These are phyloP conservation scores for Coriaria nepalensis DNA, from an alignment of 306 rosid species.

Conservation along the genomic window DNA sequence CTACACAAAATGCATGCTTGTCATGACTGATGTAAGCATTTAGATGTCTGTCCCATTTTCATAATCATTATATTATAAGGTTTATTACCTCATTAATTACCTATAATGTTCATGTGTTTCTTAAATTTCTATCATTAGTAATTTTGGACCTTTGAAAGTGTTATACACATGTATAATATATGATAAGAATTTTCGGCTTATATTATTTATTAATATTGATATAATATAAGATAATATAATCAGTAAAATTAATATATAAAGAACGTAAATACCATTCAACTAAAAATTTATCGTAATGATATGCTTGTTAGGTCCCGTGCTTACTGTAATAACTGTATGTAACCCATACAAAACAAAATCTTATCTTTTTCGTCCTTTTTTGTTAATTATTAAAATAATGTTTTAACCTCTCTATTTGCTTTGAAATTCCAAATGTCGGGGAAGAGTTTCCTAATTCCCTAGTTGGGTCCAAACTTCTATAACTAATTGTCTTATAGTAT, in stretches of 20 bases:
- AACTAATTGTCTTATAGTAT: too few relatives aligned
- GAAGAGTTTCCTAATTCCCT: constrained; percentile 4
- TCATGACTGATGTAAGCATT: constrained; percentile 26
- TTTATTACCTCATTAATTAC: neutral
- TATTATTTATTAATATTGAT: too few relatives aligned
- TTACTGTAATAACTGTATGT: neutral
- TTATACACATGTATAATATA: too few relatives aligned
- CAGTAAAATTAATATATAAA: too few relatives aligned
- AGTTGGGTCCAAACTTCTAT: neutral
- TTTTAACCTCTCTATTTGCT: constrained; percentile 14
- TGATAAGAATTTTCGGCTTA: too few relatives aligned
- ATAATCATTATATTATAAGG: neutral
- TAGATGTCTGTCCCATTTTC: neutral
- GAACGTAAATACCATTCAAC: too few relatives aligned
- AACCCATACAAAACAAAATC: constrained; percentile 15
- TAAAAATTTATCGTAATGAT: constrained; percentile 1
- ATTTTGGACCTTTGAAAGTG: too few relatives aligned
- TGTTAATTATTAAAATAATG: too few relatives aligned
- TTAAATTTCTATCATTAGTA: neutral
- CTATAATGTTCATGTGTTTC: too few relatives aligned
- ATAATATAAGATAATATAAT: too few relatives aligned
- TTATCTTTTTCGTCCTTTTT: constrained; percentile 21
- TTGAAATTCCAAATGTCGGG: constrained; percentile 39
- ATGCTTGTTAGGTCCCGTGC: constrained; percentile 1
- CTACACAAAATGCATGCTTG: constrained; percentile 33